Percentiles rank a stretch among this genome's conserved stretches.
Evolutionary conservation across 1,284 basidiomycete species (phyloP).

Genomic region (Schizophyllum amplum): DNA sequence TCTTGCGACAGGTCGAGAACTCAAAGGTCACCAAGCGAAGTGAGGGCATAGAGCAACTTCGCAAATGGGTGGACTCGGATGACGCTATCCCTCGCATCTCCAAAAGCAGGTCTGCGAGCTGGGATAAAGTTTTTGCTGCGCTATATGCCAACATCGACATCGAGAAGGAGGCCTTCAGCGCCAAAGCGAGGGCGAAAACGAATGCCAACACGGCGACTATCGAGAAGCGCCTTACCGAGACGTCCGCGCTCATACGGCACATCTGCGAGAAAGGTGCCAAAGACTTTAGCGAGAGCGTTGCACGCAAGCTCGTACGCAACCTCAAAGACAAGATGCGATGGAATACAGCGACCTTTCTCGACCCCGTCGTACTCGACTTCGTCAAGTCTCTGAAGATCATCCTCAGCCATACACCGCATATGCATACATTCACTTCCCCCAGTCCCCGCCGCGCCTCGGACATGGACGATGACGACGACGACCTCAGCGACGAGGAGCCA

Average conservation of each 20-base stretch:
- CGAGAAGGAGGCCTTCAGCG: background rate
- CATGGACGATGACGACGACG: background rate
- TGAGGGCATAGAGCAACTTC: background rate
- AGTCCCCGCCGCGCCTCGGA: background rate
- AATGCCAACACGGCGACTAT: background rate
- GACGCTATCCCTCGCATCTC: background rate
- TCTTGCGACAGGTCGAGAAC: background rate
- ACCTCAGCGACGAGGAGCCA: slow-evolving; percentile 1
- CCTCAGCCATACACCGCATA: slow-evolving; percentile 61
- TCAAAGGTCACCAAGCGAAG: background rate
- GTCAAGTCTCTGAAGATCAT: slow-evolving; percentile 64
- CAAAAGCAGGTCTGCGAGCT: background rate
- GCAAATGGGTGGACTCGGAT: background rate
- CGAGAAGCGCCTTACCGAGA: background rate
- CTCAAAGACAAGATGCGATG: slow-evolving; percentile 51
- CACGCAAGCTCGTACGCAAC: slow-evolving; percentile 47
- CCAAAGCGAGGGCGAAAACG: background rate
- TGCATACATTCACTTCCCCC: slow-evolving; percentile 33
- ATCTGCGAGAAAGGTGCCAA: background rate
- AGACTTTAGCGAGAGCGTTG: background rate
- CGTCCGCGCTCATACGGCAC: background rate
- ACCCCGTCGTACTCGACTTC: slow-evolving; percentile 72
- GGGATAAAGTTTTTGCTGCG: background rate
- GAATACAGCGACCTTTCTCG: slow-evolving; percentile 39
- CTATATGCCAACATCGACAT: background rate